Base-by-base conservation (phyloP, 2,329 filamentous ascomycete species). In the Claviceps pusilla region DNA sequence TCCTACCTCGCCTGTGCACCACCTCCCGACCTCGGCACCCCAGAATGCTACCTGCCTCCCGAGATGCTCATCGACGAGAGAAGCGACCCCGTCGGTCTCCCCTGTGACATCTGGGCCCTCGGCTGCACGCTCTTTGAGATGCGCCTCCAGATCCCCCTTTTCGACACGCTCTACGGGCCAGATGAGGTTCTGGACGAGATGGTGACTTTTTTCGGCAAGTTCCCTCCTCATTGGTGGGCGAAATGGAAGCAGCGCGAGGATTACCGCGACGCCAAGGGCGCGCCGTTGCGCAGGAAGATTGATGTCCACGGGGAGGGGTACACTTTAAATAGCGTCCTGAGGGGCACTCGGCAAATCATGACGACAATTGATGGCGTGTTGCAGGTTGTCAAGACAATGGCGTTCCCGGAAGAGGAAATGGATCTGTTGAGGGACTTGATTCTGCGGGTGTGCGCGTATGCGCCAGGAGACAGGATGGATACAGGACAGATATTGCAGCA, bases 61-160 rank as follows among this genome's bases (percentile, higher is more conserved):
- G 48, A 54, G 43, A 53, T 50, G 42, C 48, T 56, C 31, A 50
- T 56, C 33, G 52, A 57, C 46, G 64, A 65, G 1, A 12, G 50
- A 0, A 59, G 57, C 2, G 42, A 37, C 5, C 12, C n/a, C 0
- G 12, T 61, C 1, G 62, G 66, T 0, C 55, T 59, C 0, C 54
- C 50, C 0, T 61, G 57, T 1, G 66, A 69, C 39, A 46, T 68
- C 0, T 69, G 67, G 66, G 65, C 67, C 33, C 62, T 69, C 3
- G 67, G 61, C 0, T 69, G 66, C 29, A 68, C 64, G 0, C 39
- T 69, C 0, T 66, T 66, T 39, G 64, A 69, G 54, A 68, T 68
- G 0, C 61, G 66, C 0, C 58, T 61, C 0, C 64, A 66, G 0
- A 52, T 62, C 4, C 57, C 57, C 0, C 57, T 70, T 0, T 68